Conservation (phyloP, 331 rosid species). For the Rosa hybrid region DNA sequence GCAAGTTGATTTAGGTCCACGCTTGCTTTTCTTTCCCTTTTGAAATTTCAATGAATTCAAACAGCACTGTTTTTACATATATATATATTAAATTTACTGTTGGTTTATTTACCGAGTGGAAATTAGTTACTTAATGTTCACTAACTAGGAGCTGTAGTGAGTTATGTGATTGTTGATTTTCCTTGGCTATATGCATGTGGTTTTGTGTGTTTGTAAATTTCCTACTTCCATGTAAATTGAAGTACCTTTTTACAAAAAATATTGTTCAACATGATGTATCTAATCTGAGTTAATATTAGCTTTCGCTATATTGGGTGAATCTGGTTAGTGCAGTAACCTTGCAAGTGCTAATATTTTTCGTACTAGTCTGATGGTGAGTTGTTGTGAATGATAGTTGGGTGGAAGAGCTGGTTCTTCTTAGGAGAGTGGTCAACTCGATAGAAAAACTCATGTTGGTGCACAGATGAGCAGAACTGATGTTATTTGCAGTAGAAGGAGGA, state of each 20-base stretch:
- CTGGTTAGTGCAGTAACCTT: not conserved
- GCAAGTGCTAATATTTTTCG: conserved; percentile 5
- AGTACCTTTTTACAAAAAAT: not conserved
- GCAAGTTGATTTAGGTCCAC: conserved; percentile 4
- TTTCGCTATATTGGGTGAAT: not conserved
- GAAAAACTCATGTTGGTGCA: conserved; percentile 45
- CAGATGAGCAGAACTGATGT: conserved; percentile 97
- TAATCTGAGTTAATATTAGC: not conserved
- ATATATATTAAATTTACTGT: not conserved
- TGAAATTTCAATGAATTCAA: not conserved
- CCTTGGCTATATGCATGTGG: not conserved
- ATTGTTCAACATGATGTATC: not conserved
- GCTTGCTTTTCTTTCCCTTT: not conserved
- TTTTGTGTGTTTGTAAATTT: not conserved
- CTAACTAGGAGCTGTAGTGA: not conserved
- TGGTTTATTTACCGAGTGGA: conserved; percentile 1
- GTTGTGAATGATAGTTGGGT: conserved; percentile 39
- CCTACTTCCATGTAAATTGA: not conserved
- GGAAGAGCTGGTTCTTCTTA: conserved; percentile 40
- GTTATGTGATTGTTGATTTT: not conserved
- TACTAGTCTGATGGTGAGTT: conserved; percentile 32
- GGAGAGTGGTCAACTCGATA: conserved; percentile 39
- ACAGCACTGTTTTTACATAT: no score
- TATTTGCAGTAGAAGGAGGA: conserved; percentile 98
- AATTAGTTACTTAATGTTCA: not conserved